These are phyloP conservation scores for Candida nemodendra DNA, from an alignment of 805 yeast genomes.

Conservation along the genomic window DNA sequence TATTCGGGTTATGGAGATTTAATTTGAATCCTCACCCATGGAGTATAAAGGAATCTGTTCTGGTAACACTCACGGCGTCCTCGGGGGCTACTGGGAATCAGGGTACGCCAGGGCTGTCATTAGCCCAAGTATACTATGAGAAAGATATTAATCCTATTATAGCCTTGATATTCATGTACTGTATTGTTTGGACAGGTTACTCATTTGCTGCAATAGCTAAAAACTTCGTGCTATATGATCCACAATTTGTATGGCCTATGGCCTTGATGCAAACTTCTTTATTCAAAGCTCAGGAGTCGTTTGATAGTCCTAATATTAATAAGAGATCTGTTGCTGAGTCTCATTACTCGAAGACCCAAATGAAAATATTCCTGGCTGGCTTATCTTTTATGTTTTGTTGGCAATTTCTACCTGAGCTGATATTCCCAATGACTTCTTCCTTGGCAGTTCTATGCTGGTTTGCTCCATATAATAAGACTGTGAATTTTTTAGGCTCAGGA, in stretches of 20 bases:
- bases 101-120: constrained; percentile 47
- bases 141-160: constrained; percentile 35
- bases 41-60: constrained; percentile 52
- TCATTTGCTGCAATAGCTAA: constrained; percentile 53
- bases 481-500: constrained; percentile 51
- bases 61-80: constrained; percentile 52
- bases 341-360: constrained; percentile 16
- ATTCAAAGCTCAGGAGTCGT: constrained; percentile 30
- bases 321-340: constrained; percentile 1
- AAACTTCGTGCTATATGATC: constrained; percentile 44
- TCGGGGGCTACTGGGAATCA: constrained; percentile 52
- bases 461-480: constrained; percentile 40
- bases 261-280: constrained; percentile 52
- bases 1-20: constrained; percentile 25
- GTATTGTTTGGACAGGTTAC: constrained; percentile 52
- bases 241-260: constrained; percentile 50
- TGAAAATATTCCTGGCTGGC: constrained; percentile 39
- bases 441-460: constrained; percentile 49
- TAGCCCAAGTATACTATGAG: constrained; percentile 45
- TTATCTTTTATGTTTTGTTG: constrained; percentile 38
- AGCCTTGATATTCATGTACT: constrained; percentile 48
- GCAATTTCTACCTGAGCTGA: constrained; percentile 50
- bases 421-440: constrained; percentile 49
- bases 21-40: constrained; percentile 54
- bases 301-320: constrained; percentile 4